Percentiles rank a stretch among this genome's conserved stretches.
phyloP scores from a whole-genome alignment of 441 rosid genomes.

The Euphorbia schlechtendalii region DNA sequence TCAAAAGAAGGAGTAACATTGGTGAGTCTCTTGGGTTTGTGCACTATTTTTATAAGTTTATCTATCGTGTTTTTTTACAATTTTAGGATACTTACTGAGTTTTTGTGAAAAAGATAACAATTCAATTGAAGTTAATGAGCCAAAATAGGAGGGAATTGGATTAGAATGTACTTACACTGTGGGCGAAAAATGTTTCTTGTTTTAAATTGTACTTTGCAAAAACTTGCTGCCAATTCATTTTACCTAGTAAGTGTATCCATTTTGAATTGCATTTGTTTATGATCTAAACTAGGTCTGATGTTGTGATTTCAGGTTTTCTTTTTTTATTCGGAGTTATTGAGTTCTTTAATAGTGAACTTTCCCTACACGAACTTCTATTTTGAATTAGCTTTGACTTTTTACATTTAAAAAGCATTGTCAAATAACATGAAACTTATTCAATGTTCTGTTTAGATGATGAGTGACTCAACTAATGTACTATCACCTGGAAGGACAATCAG shows the following conservation, averaged over 20 bases:
- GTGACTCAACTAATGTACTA: slow-evolving; percentile 90
- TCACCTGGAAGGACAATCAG: slow-evolving; percentile 94
- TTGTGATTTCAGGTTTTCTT: slow-evolving; percentile 10
- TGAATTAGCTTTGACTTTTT: background rate
- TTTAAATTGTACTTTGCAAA: background rate
- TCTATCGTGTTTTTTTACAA: slow-evolving; percentile 6
- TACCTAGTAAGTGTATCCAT: background rate
- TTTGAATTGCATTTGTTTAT: background rate
- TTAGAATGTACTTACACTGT: background rate
- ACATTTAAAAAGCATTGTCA: slow-evolving; percentile 12
- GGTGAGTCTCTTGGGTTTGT: slow-evolving; percentile 41
- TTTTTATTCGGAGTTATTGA: background rate
- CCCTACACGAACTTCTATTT: background rate
- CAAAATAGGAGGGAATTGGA: background rate
- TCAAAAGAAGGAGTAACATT: slow-evolving; percentile 96
- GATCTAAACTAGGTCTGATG: background rate
- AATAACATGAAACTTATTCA: slow-evolving; percentile 17
- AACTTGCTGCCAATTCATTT: background rate
- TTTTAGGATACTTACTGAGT: background rate
- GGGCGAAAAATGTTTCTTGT: background rate
- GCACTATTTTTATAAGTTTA: background rate
- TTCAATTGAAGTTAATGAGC: background rate
- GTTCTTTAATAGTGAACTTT: background rate
- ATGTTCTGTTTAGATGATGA: slow-evolving; percentile 71
- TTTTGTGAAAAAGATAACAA: slow-evolving; percentile 1